Conservation (phyloP, 192 early-diverging fungal species). For the Podila verticillata region DNA sequence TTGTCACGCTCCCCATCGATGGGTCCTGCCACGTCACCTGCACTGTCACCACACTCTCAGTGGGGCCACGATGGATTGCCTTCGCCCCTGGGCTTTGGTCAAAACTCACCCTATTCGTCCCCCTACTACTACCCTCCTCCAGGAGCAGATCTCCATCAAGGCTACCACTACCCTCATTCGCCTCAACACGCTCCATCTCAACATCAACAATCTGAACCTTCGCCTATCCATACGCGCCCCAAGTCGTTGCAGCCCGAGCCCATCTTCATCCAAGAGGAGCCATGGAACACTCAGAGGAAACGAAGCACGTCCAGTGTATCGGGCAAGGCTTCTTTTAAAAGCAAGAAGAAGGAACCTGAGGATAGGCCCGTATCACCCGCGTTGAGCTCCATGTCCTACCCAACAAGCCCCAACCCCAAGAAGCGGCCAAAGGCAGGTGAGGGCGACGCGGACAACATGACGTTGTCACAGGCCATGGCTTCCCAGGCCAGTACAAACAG, state of each 20-base stretch:
- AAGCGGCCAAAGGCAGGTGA: conserved; percentile 16
- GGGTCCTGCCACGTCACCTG: conserved; percentile 31
- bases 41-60: conserved; percentile 29
- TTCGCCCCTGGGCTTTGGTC: conserved; percentile 13
- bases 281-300: conserved; percentile 37
- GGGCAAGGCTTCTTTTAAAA: neutral
- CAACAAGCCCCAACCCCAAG: conserved; percentile 40
- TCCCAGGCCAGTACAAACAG: neutral
- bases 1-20: conserved; percentile 37
- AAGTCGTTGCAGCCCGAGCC: conserved; percentile 34
- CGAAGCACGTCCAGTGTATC: conserved; percentile 34
- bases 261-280: conserved; percentile 47
- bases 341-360: conserved; percentile 16
- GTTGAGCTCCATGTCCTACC: conserved; percentile 10
- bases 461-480: neutral
- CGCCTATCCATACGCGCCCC: neutral
- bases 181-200: neutral
- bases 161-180: neutral
- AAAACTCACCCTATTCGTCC: conserved; percentile 10
- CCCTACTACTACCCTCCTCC: conserved; percentile 5
- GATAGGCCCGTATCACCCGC: conserved; percentile 2
- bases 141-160: conserved; percentile 5
- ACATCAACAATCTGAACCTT: neutral
- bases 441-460: conserved; percentile 1
- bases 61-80: conserved; percentile 21